Evolutionary conservation across 2,329 filamentous ascomycete species (phyloP), one percentile per base, ranked within the genome.

Genomic region (Colletotrichum gigasporum): DNA sequence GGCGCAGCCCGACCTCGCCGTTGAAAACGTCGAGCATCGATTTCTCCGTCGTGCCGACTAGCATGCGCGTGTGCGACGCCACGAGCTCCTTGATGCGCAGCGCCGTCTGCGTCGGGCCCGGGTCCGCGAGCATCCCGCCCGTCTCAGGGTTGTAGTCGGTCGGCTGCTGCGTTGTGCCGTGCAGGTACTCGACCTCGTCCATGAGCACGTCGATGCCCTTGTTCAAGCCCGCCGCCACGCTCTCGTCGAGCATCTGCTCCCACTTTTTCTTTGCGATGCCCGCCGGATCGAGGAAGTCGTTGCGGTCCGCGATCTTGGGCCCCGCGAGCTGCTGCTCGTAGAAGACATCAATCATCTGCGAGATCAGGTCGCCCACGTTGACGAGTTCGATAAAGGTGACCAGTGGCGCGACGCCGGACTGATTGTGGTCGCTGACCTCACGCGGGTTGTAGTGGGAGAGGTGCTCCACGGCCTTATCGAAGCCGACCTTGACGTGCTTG

Each of bases 321-420:
- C 88, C 87, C 5, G 94, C 89, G 26, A 99, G 86, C 79, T 99
- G 96, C 79, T 98, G 96, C 74, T 97, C 92, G 78, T 97, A 99
- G 75, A 99, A 99, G 32, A 99, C 94, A 74, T 99, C 96, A 63
- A 99, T 89, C 96, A 99, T 99, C 76, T 99, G 96, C 64, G 96
- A 93, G 71, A 99, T 99, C 62, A 99, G 84, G 75, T 99, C 96
- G 63, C 96, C 96, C 1, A 99, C 95, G 74, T 99, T 99, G 75
- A 99, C 96, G 26, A 99, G 87, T 79, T 99, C 96, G 66, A 99
- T 88, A 72, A 99, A 99, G 0, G 93, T 97, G 45, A 97, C 94
- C 4, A 99, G 85, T 2, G 96, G 96, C 57, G 94, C 93, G 7
- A 97, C 94, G 1, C 92, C 92, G 32, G 87, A 82, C 68, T 89